Evolutionary conservation across 495 filamentous ascomycete genomes (phyloP).

Genomic region (Penicillium alfredii): DNA sequence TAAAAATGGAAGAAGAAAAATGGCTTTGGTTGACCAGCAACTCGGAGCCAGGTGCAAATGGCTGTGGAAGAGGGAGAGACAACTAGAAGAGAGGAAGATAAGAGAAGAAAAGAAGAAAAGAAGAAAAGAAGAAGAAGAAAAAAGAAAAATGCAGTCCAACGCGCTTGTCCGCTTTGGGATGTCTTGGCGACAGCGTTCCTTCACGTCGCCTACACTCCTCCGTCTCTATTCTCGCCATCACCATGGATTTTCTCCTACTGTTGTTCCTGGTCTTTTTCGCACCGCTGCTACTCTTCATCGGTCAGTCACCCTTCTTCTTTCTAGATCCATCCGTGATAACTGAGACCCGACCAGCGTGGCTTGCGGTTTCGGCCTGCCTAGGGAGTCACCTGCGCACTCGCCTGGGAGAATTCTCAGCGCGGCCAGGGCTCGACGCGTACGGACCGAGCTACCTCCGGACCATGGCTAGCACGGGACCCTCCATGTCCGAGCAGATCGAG

Average conservation of each 20-base stretch:
- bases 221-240: too few species aligned
- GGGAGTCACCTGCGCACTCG: conserved; percentile 48
- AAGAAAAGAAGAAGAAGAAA: conserved; percentile 18
- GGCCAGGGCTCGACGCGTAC: conserved; percentile 40
- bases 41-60: too few species aligned
- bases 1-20: conserved; percentile 17
- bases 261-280: conserved; percentile 46
- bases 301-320: conserved; percentile 23
- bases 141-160: conserved; percentile 14
- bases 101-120: conserved; percentile 7
- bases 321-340: too few species aligned
- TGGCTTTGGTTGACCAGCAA: conserved; percentile 34
- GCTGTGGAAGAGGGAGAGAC: too few species aligned
- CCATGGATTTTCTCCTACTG: conserved; percentile 46
- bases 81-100: conserved; percentile 12
- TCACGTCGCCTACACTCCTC: too few species aligned
- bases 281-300: conserved; percentile 43
- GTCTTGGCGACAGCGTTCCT: conserved; percentile 14
- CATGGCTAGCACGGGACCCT: conserved; percentile 47
- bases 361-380: conserved; percentile 55
- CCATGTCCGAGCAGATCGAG: conserved; percentile 60
- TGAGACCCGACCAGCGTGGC: conserved; percentile 44
- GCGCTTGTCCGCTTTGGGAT: conserved; percentile 27
- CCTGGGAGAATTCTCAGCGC: conserved; percentile 28
- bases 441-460: conserved; percentile 50